Evolutionary conservation across 208 protist species (phyloP), one percentile per base, ranked within the genome.

Genomic region (Acanthamoeba triangularis): DNA sequence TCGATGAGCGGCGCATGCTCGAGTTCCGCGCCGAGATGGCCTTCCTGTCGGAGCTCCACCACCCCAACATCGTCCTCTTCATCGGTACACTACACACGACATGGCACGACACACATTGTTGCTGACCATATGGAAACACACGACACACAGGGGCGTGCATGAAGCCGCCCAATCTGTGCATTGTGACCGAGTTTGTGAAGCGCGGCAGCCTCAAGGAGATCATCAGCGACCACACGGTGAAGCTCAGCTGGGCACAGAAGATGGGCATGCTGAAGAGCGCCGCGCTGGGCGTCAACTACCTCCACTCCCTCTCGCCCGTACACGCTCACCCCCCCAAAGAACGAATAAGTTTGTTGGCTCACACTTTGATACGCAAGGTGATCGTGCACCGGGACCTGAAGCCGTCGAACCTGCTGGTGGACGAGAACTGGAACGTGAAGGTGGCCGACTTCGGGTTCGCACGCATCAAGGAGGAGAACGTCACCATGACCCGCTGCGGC

Each of bases 351-450:
- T n/a, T n/a, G n/a, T n/a, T n/a, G n/a, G n/a, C n/a, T n/a, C n/a
- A n/a, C n/a, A n/a, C n/a, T n/a, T n/a, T n/a, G n/a, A n/a, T n/a
- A n/a, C n/a, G n/a, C n/a, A 37, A 84, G 61, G 90, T 97, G 37
- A 96, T 97, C 94, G 93, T 97, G 56, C 97, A 97, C 72, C 74
- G 97, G 59, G 96, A 97, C 95, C 35, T 97, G 14, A 97, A 97
- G 61, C 92, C 96, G 76, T 95, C 93, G 20, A 97, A 97, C 65
- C 63, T 97, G 33, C 88, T 97, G 37, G 95, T 97, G 18, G 96
- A 96, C 94, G 88, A 96, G 63, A 97, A 97, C 76, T 94, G 93
- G 90, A 69, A 92, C n/a, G 94, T 97, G 33, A 97, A 97, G 88
- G 94, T 90, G 49, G 82, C 82, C n/a, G 82, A 90, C 82, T 90